Conservation (phyloP, 2,329 filamentous ascomycete species). For the Cordyceps farinosa region DNA sequence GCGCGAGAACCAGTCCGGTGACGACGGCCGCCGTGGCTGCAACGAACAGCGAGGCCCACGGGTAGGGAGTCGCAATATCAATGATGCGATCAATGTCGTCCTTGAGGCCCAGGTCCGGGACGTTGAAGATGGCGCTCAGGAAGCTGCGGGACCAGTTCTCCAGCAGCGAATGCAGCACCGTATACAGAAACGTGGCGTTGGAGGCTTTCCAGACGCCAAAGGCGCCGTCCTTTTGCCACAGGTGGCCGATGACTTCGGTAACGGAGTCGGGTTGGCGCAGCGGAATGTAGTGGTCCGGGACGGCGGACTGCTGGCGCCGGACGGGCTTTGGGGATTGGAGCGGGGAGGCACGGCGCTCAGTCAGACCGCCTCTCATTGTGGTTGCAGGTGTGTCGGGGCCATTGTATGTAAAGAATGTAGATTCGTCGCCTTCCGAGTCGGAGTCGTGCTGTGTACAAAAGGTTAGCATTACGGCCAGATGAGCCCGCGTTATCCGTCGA, state of each 20-base stretch:
- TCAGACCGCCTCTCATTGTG: conserved; percentile 28
- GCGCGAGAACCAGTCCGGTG: conserved; percentile 77
- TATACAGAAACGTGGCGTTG: conserved; percentile 90
- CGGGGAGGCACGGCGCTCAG: conserved; percentile 32
- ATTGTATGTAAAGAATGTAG: conserved; percentile 76
- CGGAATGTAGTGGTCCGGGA: conserved; percentile 57
- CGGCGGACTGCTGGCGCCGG: conserved; percentile 33
- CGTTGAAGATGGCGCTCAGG: conserved; percentile 83
- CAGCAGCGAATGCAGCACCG: conserved; percentile 76
- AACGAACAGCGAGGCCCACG: conserved; percentile 75
- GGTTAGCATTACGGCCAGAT: not conserved
- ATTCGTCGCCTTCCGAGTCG: conserved; percentile 72
- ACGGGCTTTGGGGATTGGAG: conserved; percentile 23
- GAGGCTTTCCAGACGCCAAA: conserved; percentile 95
- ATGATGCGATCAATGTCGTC: conserved; percentile 74
- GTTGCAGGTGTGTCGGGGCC: conserved; percentile 53
- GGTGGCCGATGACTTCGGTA: conserved; percentile 77
- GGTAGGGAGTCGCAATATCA: conserved; percentile 72
- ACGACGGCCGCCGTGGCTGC: conserved; percentile 61
- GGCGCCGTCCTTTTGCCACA: conserved; percentile 85
- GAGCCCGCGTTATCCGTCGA: not conserved
- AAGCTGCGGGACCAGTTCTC: conserved; percentile 91
- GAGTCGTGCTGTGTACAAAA: conserved; percentile 43
- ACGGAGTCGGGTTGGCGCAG: conserved; percentile 76
- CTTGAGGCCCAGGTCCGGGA: conserved; percentile 76